A percentile compares a stretch with the other conserved stretches of the same genome.
Evolutionary conservation across 225 moss, liverwort and hornwort species (phyloP).

Genomic region (Marchantia polymorpha): DNA sequence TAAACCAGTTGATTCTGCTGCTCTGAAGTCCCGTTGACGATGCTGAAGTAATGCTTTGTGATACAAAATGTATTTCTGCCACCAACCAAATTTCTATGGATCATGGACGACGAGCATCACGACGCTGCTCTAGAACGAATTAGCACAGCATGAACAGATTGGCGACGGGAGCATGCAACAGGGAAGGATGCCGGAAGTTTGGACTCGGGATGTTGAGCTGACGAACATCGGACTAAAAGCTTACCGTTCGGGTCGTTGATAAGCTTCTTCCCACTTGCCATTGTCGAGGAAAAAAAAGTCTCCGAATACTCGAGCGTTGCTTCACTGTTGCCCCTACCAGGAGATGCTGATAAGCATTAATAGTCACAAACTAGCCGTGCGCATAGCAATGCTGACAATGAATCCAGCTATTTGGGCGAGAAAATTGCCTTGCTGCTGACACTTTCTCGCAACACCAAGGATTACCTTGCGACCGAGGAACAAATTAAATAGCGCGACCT

Average conservation of each 20-base stretch:
- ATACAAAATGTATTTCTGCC: conserved; percentile 10
- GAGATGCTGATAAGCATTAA: conserved; percentile 10
- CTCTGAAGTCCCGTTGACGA: conserved; percentile 1
- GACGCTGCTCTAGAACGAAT: not conserved
- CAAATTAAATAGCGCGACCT: not conserved
- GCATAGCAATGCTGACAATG: conserved; percentile 17
- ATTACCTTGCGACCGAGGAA: not conserved
- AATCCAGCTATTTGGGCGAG: conserved; percentile 15
- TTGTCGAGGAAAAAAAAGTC: conserved; percentile 26
- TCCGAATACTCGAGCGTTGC: conserved; percentile 11
- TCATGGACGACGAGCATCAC: conserved; percentile 7
- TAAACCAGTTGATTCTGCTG: conserved; percentile 5
- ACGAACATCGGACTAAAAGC: conserved; percentile 10
- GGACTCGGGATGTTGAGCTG: conserved; percentile 4
- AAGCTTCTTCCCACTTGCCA: conserved; percentile 81
- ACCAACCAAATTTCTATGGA: conserved; percentile 9
- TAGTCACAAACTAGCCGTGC: not conserved
- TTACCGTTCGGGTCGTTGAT: conserved; percentile 96
- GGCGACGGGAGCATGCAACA: not conserved
- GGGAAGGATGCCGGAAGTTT: not conserved
- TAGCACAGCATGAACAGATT: not conserved
- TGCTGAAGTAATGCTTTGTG: not conserved
- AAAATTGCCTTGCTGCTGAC: conserved; percentile 5
- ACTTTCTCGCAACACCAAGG: not conserved
- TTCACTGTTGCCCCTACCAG: conserved; percentile 15